A percentile compares a stretch with the other conserved stretches of the same genome.
Evolutionary conservation across 805 yeast genomes (phyloP).

Genomic region (Torulaspora franciscae): DNA sequence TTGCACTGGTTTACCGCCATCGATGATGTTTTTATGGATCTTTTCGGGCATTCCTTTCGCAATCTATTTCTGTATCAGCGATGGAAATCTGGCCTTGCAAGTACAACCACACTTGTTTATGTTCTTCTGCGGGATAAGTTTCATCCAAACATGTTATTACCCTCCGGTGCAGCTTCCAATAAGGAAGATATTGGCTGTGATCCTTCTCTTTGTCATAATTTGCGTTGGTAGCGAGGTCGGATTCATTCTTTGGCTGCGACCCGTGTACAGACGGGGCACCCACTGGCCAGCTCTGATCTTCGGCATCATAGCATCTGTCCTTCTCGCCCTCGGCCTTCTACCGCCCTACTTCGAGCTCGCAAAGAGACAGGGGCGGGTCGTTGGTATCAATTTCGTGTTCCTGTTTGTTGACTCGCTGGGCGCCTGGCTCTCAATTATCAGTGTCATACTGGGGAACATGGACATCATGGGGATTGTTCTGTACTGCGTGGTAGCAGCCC

Average conservation of each 20-base stretch:
- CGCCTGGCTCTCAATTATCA: slow-evolving; percentile 69
- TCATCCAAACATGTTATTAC: slow-evolving; percentile 62
- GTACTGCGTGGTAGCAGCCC: slow-evolving; percentile 63
- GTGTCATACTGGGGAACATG: slow-evolving; percentile 54
- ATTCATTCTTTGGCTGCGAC: slow-evolving; percentile 63
- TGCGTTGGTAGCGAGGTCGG: slow-evolving; percentile 65
- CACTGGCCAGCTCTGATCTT: slow-evolving; percentile 76
- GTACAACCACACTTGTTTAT: slow-evolving; percentile 86
- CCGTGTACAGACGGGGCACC: slow-evolving; percentile 45
- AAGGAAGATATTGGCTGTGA: slow-evolving; percentile 36
- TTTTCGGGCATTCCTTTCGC: slow-evolving; percentile 75
- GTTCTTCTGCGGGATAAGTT: slow-evolving; percentile 59
- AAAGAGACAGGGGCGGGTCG: slow-evolving; percentile 75
- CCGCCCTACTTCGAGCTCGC: slow-evolving; percentile 87
- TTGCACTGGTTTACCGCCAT: slow-evolving; percentile 83
- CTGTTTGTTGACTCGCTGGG: slow-evolving; percentile 73
- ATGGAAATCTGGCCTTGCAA: slow-evolving; percentile 70
- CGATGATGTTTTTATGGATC: slow-evolving; percentile 84
- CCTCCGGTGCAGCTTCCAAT: slow-evolving; percentile 54
- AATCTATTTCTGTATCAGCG: slow-evolving; percentile 70
- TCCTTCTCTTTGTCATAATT: slow-evolving; percentile 39
- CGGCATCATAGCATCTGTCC: slow-evolving; percentile 73
- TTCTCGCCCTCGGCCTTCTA: slow-evolving; percentile 69
- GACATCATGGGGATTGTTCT: slow-evolving; percentile 78
- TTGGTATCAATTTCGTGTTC: slow-evolving; percentile 84